Percentiles rank a stretch among this genome's conserved stretches.
These are phyloP conservation scores for Borovskyia barvae DNA, from an alignment of 208 protist species.

Conservation along the genomic window DNA sequence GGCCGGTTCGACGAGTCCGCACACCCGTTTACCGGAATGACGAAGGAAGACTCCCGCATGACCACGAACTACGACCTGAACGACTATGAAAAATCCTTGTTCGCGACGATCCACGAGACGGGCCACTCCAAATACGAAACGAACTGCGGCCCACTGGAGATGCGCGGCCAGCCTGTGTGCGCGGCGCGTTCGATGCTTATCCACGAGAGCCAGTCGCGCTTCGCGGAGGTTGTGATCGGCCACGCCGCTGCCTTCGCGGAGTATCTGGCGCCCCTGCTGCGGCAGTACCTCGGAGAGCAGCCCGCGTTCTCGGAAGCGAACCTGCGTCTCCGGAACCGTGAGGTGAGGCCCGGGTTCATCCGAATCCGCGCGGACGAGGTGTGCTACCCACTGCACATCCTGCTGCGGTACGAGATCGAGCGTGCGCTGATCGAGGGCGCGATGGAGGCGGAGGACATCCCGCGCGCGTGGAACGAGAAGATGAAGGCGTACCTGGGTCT, in stretches of 20 bases:
- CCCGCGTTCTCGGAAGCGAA: slow-evolving; percentile 28
- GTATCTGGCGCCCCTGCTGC: slow-evolving; percentile 35
- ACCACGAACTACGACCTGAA: slow-evolving; percentile 63
- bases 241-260: slow-evolving; percentile 55
- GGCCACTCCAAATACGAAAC: slow-evolving; percentile 16
- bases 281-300: slow-evolving; percentile 41
- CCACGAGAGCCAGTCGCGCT: slow-evolving; percentile 83
- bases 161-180: slow-evolving; percentile 55
- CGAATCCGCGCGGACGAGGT: slow-evolving; percentile 84
- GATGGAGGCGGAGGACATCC: slow-evolving; percentile 65
- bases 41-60: slow-evolving; percentile 70
- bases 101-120: slow-evolving; percentile 50
- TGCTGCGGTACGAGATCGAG: slow-evolving; percentile 87
- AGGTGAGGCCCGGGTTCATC: slow-evolving; percentile 57
- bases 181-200: slow-evolving; percentile 58
- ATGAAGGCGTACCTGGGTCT: slow-evolving; percentile 82
- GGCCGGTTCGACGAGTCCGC: slow-evolving; percentile 65
- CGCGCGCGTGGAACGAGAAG: slow-evolving; percentile 75
- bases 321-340: slow-evolving; percentile 12
- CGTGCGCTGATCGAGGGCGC: slow-evolving; percentile 64
- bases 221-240: slow-evolving; percentile 74
- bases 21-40: slow-evolving; percentile 78
- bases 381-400: slow-evolving; percentile 84
- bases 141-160: slow-evolving; percentile 40
- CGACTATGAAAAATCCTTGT: slow-evolving; percentile 40